Evolutionary conservation across 169 alveolate genomes (phyloP).

Genomic region (Fabrea salina): DNA sequence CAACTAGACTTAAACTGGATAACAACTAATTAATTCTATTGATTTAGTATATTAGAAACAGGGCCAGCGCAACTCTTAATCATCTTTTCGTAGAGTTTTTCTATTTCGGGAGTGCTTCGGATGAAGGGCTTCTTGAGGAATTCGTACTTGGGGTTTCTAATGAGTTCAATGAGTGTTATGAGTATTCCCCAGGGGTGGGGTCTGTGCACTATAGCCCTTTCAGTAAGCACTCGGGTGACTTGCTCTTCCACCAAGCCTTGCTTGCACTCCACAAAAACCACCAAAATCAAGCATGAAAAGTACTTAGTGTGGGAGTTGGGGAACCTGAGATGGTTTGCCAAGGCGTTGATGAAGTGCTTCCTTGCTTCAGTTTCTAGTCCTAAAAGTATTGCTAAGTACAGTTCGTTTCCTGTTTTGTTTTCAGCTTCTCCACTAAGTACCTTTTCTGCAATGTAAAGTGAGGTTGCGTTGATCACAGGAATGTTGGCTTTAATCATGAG

Average conservation of each 20-base stretch:
- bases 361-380: conserved; percentile 72
- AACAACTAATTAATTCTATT: no score
- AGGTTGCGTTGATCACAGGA: conserved; percentile 74
- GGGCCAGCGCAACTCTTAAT: conserved; percentile 62
- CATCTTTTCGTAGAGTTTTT: conserved; percentile 63
- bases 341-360: conserved; percentile 86
- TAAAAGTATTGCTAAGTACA: neutral
- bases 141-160: conserved; percentile 87
- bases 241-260: conserved; percentile 87
- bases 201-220: conserved; percentile 89
- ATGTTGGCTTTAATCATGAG: conserved; percentile 68
- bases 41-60: no score
- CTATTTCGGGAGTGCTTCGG: conserved; percentile 67
- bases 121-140: conserved; percentile 70
- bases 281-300: conserved; percentile 83
- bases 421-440: conserved; percentile 22
- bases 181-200: conserved; percentile 99
- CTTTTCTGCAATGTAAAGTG: conserved; percentile 68
- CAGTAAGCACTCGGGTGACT: conserved; percentile 90
- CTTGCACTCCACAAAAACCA: conserved; percentile 81
- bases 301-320: conserved; percentile 94
- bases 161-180: conserved; percentile 91
- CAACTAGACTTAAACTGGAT: no score
- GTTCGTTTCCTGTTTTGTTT: neutral
- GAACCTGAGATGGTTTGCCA: conserved; percentile 94